Conservation (phyloP, 805 yeast species). For the Wickerhamomyces silvicola region DNA sequence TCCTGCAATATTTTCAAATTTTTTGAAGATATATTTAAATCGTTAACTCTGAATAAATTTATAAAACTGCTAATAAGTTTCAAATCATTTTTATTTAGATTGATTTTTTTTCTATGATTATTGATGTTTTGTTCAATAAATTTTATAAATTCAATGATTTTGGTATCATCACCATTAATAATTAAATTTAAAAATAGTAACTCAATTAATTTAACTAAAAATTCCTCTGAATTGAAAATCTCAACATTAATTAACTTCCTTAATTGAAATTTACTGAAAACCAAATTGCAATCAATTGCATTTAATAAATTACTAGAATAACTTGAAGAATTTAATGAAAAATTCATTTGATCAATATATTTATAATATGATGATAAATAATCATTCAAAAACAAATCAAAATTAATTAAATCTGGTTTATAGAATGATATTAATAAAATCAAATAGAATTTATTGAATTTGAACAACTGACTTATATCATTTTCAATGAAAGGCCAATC, state of each 20-base stretch:
- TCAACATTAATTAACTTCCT: slow-evolving; percentile 15
- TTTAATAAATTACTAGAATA: slow-evolving; percentile 13
- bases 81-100: slow-evolving; percentile 17
- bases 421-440: slow-evolving; percentile 11
- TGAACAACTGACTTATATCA: slow-evolving; percentile 11
- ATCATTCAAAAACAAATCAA: slow-evolving; percentile 11
- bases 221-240: slow-evolving; percentile 20
- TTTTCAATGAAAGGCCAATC: slow-evolving; percentile 14
- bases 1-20: neutral
- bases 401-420: slow-evolving; percentile 8
- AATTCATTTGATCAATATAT: slow-evolving; percentile 16
- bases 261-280: slow-evolving; percentile 17
- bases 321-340: slow-evolving; percentile 17
- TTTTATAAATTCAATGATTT: slow-evolving; percentile 10
- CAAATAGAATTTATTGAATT: slow-evolving; percentile 13
- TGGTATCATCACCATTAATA: slow-evolving; percentile 12
- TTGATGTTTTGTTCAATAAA: slow-evolving; percentile 18
- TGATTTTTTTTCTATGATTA: slow-evolving; percentile 20
- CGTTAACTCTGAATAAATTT: slow-evolving; percentile 4
- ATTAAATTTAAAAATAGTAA: slow-evolving; percentile 15
- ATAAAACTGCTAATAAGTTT: slow-evolving; percentile 14
- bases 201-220: slow-evolving; percentile 14
- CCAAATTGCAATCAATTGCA: slow-evolving; percentile 8
- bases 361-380: slow-evolving; percentile 20
- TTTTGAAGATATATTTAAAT: neutral